Base-by-base conservation (phyloP, 73 alveolate genomes). In the Paramecium caudatum region DNA sequence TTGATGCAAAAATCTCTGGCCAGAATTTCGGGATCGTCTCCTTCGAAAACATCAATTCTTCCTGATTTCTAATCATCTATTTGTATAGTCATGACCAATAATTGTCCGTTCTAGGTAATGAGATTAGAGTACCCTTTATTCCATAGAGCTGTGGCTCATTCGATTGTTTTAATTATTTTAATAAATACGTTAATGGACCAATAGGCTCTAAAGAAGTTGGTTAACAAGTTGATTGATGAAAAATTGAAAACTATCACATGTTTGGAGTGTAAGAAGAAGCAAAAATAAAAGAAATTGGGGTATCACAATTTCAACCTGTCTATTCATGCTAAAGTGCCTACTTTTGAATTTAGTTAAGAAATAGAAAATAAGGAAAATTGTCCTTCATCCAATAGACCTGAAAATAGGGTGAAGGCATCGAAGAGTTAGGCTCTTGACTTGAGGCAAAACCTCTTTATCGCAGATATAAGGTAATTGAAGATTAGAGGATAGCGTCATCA, bases 1-100 rank as follows among this genome's bases (percentile, higher is more conserved):
- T 43, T 74, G 32, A 74, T 74, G 88, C 88, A 74, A 39, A 74
- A 74, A 74, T 74, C 88, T 39, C 88, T 41, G 1, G 88, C 88
- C 43, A 74, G 30, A 23, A 74, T 27, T 74, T 74, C 88, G 16
- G 65, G 39, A 74, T 74, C 88, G 43, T 74, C 88, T 37, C 46
- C 88, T 74, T 74, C 62, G 10, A 39, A 43, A 15, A 74, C 70
- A 39, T 74, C 88, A 6, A 74, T 74, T 74, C 65, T 37, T 9
- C 88, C 88, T 8, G 34, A 15, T 41, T 68, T 16, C 32, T 74
- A 19, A 1, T 36, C 62, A 74, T 74, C 88, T 74, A 74, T 74
- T 74, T 74, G 15, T 5, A 74, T 74, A 9, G 88, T 74, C 88
- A 74, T 74, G 3, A 74, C 88, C 16, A 65, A 65, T 43, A 55